These are phyloP conservation scores for Colletotrichum zoysiae DNA, from an alignment of 2,329 filamentous ascomycete species.

Conservation along the genomic window DNA sequence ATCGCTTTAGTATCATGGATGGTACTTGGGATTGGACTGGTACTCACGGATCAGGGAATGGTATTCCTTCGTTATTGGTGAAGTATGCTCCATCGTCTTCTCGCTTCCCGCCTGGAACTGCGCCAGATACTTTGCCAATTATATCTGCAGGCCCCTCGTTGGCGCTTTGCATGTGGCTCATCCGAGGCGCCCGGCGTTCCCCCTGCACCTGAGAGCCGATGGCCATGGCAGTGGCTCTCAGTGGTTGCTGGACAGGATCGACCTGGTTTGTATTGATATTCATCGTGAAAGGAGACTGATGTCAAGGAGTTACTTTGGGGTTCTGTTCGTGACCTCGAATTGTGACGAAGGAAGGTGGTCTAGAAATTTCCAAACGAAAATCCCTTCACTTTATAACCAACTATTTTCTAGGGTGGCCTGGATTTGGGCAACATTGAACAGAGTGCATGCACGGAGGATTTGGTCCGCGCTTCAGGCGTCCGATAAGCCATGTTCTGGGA, in stretches of 20 bases:
- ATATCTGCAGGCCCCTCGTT: constrained; percentile 67
- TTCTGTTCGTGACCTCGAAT: not conserved
- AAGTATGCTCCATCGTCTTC: constrained; percentile 65
- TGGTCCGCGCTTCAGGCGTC: not conserved
- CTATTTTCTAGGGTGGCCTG: too few species aligned
- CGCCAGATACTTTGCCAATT: constrained; percentile 63
- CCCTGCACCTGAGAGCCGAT: constrained; percentile 53
- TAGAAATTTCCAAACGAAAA: too few species aligned
- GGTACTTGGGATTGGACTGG: too few species aligned
- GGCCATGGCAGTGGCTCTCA: constrained; percentile 56
- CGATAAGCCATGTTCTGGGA: not conserved
- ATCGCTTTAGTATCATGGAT: not conserved
- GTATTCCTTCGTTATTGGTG: constrained; percentile 67
- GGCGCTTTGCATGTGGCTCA: constrained; percentile 57
- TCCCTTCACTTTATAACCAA: not conserved
- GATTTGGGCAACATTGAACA: not conserved
- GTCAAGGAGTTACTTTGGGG: not conserved
- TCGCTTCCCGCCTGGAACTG: constrained; percentile 58
- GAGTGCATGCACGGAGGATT: not conserved
- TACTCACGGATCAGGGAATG: constrained; percentile 61
- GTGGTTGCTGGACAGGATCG: constrained; percentile 52
- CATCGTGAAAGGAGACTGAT: not conserved
- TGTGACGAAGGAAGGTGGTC: not conserved
- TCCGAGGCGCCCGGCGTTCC: constrained; percentile 53
- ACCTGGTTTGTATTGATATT: constrained; percentile 45